These are phyloP conservation scores for Brassica cretica DNA, from an alignment of 345 rosid species.

Conservation along the genomic window DNA sequence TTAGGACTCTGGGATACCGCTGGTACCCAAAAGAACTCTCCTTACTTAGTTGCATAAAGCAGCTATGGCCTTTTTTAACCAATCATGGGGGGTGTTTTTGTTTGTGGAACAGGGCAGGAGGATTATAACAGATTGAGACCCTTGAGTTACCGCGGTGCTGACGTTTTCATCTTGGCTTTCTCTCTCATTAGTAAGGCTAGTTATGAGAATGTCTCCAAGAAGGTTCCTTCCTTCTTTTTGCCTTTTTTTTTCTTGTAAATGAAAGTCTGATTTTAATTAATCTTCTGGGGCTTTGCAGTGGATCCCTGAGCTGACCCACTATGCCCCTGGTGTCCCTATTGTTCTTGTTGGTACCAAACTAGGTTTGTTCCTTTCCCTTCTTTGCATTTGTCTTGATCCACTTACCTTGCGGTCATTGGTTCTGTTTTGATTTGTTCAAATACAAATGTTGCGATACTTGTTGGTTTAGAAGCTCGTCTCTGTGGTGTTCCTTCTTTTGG, in stretches of 20 bases:
- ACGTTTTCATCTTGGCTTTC: slow-evolving; percentile 88
- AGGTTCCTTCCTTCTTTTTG: slow-evolving; percentile 38
- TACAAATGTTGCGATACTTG: slow-evolving; percentile 6
- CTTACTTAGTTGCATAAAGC: slow-evolving; percentile 1
- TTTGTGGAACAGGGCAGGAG: slow-evolving; percentile 71
- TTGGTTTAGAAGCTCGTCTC: slow-evolving; percentile 7
- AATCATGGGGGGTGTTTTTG: background rate
- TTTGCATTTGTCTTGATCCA: background rate
- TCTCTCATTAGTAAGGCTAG: slow-evolving; percentile 98
- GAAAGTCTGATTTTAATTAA: background rate
- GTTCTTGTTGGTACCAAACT: slow-evolving; percentile 95
- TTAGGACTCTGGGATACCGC: slow-evolving; percentile 97
- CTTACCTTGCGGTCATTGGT: background rate
- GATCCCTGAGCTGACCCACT: slow-evolving; percentile 95
- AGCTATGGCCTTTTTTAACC: background rate
- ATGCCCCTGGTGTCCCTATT: slow-evolving; percentile 91
- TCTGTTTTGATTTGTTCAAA: slow-evolving; percentile 15
- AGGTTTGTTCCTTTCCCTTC: slow-evolving; percentile 42
- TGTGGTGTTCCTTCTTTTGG: background rate
- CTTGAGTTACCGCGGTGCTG: slow-evolving; percentile 94
- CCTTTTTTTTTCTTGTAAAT: background rate
- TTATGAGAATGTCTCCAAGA: slow-evolving; percentile 94
- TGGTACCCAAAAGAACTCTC: slow-evolving; percentile 43
- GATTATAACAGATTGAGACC: slow-evolving; percentile 93
- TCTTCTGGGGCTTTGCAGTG: slow-evolving; percentile 53